Percentiles rank a stretch among this genome's conserved stretches.
Evolutionary conservation across 768 basidiomycete genomes (phyloP).

Genomic region (Xerocomellus amylosporus): DNA sequence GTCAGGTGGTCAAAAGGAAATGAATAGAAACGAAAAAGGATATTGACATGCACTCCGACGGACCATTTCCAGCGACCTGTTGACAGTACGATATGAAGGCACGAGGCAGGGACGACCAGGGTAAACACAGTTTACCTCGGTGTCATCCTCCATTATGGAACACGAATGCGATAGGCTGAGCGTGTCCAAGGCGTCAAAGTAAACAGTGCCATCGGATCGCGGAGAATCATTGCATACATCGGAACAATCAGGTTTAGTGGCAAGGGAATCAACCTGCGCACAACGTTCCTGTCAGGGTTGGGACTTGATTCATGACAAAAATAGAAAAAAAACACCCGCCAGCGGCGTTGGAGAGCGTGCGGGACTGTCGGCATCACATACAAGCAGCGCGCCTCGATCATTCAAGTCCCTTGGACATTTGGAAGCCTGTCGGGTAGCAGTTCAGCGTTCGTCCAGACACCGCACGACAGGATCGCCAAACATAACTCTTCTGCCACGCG

Average conservation of each 20-base stretch:
- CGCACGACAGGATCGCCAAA: neutral
- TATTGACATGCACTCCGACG: constrained; percentile 11
- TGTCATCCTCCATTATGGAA: constrained; percentile 3
- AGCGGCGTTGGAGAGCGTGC: neutral
- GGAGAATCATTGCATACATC: constrained; percentile 1
- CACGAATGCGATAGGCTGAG: constrained; percentile 4
- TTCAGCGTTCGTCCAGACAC: constrained; percentile 2
- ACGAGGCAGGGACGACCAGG: neutral
- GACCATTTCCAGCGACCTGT: constrained; percentile 11
- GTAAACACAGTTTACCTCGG: constrained; percentile 7
- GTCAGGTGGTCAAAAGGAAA: constrained; percentile 11
- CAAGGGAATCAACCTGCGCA: constrained; percentile 6
- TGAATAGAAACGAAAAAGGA: constrained; percentile 10
- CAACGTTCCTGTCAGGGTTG: constrained; percentile 9
- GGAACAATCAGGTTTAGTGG: neutral
- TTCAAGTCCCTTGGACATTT: neutral
- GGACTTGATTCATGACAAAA: neutral
- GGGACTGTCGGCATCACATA: neutral
- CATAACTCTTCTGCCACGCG: constrained; percentile 22
- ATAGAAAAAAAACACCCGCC: neutral
- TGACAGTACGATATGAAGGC: neutral
- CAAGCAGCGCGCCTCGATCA: neutral
- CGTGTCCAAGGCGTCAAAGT: constrained; percentile 25
- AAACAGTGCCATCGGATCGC: constrained; percentile 19
- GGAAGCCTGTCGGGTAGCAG: constrained; percentile 1